Percentiles rank a stretch among this genome's conserved stretches.
These are phyloP conservation scores for Colletotrichum musicola DNA, from an alignment of 2,329 filamentous ascomycete species.

Conservation along the genomic window DNA sequence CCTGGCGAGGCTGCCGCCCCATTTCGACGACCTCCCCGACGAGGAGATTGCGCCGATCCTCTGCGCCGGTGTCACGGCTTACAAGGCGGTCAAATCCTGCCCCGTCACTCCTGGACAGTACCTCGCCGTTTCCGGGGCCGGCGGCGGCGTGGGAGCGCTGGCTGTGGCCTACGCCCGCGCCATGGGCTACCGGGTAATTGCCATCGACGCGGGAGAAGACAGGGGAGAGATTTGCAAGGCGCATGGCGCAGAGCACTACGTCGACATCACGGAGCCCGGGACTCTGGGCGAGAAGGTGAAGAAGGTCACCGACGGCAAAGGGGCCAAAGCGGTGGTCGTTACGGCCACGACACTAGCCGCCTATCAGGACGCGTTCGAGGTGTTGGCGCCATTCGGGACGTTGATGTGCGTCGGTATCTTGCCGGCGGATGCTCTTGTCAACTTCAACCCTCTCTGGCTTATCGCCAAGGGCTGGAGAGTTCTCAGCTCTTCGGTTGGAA, in stretches of 20 bases:
- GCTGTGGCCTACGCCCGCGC: conserved; percentile 54
- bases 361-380: conserved; percentile 50
- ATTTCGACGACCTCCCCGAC: conserved; percentile 46
- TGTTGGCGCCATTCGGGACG: conserved; percentile 53
- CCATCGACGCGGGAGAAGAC: conserved; percentile 51
- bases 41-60: conserved; percentile 55
- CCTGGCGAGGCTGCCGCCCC: conserved; percentile 45
- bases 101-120: conserved; percentile 49
- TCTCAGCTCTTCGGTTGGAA: conserved; percentile 52
- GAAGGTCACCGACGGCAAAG: conserved; percentile 42
- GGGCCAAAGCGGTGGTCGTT: conserved; percentile 48
- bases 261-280: conserved; percentile 47
- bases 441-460: conserved; percentile 51
- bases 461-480: conserved; percentile 52
- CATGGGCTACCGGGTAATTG: conserved; percentile 57
- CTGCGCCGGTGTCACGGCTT: conserved; percentile 59
- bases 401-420: conserved; percentile 55
- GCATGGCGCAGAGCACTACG: conserved; percentile 53
- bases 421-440: conserved; percentile 40
- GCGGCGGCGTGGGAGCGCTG: conserved; percentile 55
- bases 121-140: conserved; percentile 53
- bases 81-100: conserved; percentile 54
- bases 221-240: conserved; percentile 47
- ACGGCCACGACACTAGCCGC: conserved; percentile 47
- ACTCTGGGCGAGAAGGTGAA: conserved; percentile 44